Conservation (phyloP, 257 asterid species). For the Euphrasia confusa region DNA sequence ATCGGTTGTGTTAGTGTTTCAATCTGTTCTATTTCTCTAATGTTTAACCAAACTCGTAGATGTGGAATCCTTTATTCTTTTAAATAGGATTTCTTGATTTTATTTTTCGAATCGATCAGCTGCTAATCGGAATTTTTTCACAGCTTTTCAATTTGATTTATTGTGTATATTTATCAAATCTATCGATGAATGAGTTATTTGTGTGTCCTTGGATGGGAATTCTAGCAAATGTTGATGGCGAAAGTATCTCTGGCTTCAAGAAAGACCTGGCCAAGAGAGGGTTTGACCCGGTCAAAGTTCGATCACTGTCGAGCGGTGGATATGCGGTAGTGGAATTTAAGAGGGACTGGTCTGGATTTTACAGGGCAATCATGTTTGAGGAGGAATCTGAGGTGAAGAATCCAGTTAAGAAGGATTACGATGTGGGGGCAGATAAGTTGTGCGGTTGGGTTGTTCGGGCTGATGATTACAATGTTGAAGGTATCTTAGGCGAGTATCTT, state of each 20-base stretch:
- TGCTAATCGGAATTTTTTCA: no score
- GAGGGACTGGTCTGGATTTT: slow-evolving; percentile 18
- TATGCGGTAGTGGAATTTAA: slow-evolving; percentile 50
- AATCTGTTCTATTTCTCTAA: no score
- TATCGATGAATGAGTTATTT: slow-evolving; percentile 25
- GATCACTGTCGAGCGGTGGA: slow-evolving; percentile 25
- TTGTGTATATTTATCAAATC: no score
- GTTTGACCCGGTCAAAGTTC: slow-evolving; percentile 37
- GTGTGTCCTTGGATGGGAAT: slow-evolving; percentile 63
- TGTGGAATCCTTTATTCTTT: no score
- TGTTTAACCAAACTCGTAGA: no score
- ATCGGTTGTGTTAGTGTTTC: no score
- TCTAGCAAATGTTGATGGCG: slow-evolving; percentile 36
- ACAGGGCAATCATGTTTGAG: slow-evolving; percentile 10
- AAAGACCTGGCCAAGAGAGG: slow-evolving; percentile 41
- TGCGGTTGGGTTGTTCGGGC: slow-evolving; percentile 67
- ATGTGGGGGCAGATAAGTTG: slow-evolving; percentile 13
- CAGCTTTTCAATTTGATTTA: no score
- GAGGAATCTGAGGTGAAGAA: slow-evolving; percentile 38
- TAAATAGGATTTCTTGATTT: no score
- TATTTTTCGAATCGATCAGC: no score
- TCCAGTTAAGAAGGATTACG: slow-evolving; percentile 47
- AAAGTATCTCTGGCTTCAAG: slow-evolving; percentile 31
- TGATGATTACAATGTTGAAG: slow-evolving; percentile 45
- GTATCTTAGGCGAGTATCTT: slow-evolving; percentile 26